Conservation (phyloP, 2,329 filamentous ascomycete species). For the Diaporthe sp. region DNA sequence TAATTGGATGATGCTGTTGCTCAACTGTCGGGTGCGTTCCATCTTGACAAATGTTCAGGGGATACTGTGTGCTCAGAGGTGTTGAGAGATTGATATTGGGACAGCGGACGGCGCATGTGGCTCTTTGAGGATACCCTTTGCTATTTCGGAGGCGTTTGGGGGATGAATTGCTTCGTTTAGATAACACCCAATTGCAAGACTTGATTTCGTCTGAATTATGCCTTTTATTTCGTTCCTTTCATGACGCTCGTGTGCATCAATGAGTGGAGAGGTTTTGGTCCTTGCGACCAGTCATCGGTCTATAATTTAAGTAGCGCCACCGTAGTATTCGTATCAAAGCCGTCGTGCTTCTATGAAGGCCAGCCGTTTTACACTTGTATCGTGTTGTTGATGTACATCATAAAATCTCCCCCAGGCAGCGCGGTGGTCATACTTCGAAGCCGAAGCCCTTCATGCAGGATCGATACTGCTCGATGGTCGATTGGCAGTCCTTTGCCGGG, state of each 20-base stretch:
- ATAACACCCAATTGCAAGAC: neutral
- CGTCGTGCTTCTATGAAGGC: neutral
- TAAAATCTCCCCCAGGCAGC: neutral
- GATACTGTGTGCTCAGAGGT: neutral
- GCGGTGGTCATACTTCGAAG: slow-evolving; percentile 73
- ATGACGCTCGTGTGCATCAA: neutral
- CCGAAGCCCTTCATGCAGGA: slow-evolving; percentile 94
- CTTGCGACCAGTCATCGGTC: slow-evolving; percentile 21
- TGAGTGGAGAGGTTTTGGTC: slow-evolving; percentile 25
- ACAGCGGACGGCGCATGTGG: neutral
- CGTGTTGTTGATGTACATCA: slow-evolving; percentile 39
- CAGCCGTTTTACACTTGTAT: neutral
- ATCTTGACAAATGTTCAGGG: neutral
- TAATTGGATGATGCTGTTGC: slow-evolving; percentile 16
- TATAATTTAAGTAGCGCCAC: slow-evolving; percentile 20
- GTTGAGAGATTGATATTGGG: neutral
- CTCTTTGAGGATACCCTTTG: slow-evolving; percentile 35
- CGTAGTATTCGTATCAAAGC: neutral
- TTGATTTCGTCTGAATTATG: neutral
- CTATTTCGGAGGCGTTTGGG: slow-evolving; percentile 7
- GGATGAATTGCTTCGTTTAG: neutral
- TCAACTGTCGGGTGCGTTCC: neutral
- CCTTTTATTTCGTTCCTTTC: neutral
- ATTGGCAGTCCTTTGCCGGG: slow-evolving; percentile 85
- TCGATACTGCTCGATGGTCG: slow-evolving; percentile 86